Conservation (phyloP, 2,329 filamentous ascomycete genomes). For the Camillea tinctor region DNA sequence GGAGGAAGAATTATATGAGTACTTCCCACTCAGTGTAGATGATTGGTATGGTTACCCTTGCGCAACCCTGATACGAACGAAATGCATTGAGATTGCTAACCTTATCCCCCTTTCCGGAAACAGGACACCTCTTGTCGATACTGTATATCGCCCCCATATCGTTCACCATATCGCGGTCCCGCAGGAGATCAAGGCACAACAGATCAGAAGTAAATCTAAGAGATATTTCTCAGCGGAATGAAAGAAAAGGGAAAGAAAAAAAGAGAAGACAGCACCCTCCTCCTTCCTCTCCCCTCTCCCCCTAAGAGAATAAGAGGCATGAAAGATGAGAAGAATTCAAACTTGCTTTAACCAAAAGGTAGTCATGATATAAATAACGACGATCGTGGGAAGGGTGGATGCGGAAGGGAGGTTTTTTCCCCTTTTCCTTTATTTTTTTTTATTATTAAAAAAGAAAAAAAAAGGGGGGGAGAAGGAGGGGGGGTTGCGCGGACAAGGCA, state of each 20-base stretch:
- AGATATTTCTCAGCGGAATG: slow-evolving; percentile 70
- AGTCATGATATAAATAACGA: no score
- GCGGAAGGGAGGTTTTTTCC: no score
- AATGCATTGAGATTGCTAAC: neutral
- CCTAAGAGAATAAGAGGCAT: neutral
- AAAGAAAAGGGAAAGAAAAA: no score
- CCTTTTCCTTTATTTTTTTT: no score
- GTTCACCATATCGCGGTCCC: slow-evolving; percentile 82
- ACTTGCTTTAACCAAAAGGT: no score
- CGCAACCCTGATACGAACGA: neutral
- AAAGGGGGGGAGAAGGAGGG: neutral
- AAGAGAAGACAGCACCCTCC: slow-evolving; percentile 10
- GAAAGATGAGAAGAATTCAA: neutral
- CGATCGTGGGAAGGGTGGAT: no score
- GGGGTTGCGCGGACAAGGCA: slow-evolving; percentile 1
- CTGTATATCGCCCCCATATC: slow-evolving; percentile 65
- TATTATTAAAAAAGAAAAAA: no score
- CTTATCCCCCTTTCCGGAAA: neutral
- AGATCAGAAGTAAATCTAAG: slow-evolving; percentile 64
- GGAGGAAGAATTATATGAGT: slow-evolving; percentile 86
- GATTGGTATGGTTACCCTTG: slow-evolving; percentile 61
- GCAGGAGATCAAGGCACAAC: slow-evolving; percentile 67
- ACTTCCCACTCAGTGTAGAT: slow-evolving; percentile 87
- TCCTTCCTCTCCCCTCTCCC: neutral
- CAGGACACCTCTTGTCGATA: slow-evolving; percentile 29